A percentile compares a stretch with the other conserved stretches of the same genome.
Conservation (phyloP, 805 yeast genomes). For the Starmerella gropengiesseri region DNA sequence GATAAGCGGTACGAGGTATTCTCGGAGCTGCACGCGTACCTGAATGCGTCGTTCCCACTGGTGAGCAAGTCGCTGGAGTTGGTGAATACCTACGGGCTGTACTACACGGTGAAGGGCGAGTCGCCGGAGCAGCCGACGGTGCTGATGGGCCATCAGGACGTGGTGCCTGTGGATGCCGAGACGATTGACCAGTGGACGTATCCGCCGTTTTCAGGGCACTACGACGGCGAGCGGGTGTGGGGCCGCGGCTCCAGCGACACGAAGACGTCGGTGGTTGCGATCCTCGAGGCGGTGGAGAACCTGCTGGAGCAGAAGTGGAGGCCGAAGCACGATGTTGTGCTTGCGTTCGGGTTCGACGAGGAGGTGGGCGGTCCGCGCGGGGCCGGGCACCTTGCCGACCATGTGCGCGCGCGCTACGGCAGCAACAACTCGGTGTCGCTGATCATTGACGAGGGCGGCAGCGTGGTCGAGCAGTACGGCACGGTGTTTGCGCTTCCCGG, state of each 20-base stretch:
- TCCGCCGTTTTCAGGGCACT: slow-evolving; percentile 58
- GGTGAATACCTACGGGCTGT: slow-evolving; percentile 52
- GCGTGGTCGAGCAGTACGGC: slow-evolving; percentile 35
- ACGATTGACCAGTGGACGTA: slow-evolving; percentile 51
- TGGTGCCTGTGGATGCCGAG: slow-evolving; percentile 58
- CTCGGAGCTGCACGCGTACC: slow-evolving; percentile 38
- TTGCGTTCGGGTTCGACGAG: slow-evolving; percentile 74
- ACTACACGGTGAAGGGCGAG: slow-evolving; percentile 57
- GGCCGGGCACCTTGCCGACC: slow-evolving; percentile 43
- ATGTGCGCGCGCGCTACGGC: slow-evolving; percentile 48
- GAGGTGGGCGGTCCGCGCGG: slow-evolving; percentile 58
- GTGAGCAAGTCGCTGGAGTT: slow-evolving; percentile 40
- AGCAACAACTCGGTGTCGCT: slow-evolving; percentile 43
- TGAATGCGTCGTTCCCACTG: slow-evolving; percentile 42
- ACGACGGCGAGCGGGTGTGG: slow-evolving; percentile 54
- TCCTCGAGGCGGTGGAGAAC: slow-evolving; percentile 54
- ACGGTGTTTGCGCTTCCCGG: slow-evolving; percentile 44
- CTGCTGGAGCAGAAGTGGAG: slow-evolving; percentile 41
- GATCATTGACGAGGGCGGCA: slow-evolving; percentile 63
- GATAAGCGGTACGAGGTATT: slow-evolving; percentile 42
- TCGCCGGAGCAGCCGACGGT: slow-evolving; percentile 47
- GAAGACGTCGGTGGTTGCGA: slow-evolving; percentile 55
- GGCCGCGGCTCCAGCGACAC: slow-evolving; percentile 78
- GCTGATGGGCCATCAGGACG: slow-evolving; percentile 71
- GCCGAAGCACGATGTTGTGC: slow-evolving; percentile 51